Evolutionary conservation across 148 eudicot genomes (phyloP).

Genomic region (Euryodendron excelsum): DNA sequence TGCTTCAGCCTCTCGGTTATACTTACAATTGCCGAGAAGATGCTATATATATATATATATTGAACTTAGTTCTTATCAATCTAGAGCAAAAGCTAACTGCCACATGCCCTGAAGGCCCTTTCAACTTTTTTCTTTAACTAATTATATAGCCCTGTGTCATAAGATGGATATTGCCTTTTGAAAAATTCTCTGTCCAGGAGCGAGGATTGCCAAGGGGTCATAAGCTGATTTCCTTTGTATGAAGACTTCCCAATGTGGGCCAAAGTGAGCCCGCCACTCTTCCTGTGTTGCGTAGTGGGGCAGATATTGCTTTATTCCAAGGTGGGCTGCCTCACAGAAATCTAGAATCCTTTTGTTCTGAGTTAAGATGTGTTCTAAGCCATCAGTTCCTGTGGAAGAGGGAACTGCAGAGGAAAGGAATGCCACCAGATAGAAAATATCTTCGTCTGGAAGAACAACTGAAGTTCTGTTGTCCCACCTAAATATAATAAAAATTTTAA

Average conservation of each 20-base stretch:
- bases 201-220: conserved; percentile 84
- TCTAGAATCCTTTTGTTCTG: conserved; percentile 53
- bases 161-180: conserved; percentile 49
- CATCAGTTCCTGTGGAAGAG: conserved; percentile 47
- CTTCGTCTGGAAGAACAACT: conserved; percentile 70
- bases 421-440: conserved; percentile 68
- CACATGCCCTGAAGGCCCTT: background rate
- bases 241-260: conserved; percentile 67
- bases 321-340: conserved; percentile 43
- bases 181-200: conserved; percentile 88
- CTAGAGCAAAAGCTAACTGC: background rate
- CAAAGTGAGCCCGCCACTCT: conserved; percentile 74
- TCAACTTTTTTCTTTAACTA: background rate
- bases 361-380: conserved; percentile 50
- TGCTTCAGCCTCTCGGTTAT: conserved; percentile 7
- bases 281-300: conserved; percentile 59
- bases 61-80: conserved; percentile 17
- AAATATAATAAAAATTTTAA: conserved; percentile 5
- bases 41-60: background rate
- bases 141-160: conserved; percentile 27
- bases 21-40: conserved; percentile 24
- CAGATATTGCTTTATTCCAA: conserved; percentile 74
- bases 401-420: conserved; percentile 65
- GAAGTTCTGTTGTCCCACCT: conserved; percentile 85
- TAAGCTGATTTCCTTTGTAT: conserved; percentile 57